Evolutionary conservation across 2,329 filamentous ascomycete species (phyloP), one percentile per base, ranked within the genome.

Genomic region (Penicillium decumbens): DNA sequence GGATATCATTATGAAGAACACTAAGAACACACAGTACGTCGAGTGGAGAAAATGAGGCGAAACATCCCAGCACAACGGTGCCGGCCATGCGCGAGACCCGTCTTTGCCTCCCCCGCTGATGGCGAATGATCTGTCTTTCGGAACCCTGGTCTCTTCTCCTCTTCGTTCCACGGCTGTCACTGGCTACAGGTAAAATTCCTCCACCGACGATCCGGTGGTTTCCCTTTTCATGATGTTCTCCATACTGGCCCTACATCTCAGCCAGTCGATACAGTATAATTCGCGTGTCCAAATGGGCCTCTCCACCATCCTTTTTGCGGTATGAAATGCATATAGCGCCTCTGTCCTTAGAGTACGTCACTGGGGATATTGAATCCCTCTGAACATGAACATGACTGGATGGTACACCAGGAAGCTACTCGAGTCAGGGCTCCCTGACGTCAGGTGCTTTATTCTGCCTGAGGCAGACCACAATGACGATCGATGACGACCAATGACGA

Each of bases 101-200:
- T 30, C 24, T 45, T 43, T 43, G 53, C 50, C 47, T 50, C 47
- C 53, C 53, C 50, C 53, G 53, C 53, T 46, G 39, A 47, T 50
- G 50, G 41, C 51, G 33, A 50, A 50, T 43, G 43, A 50, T 25
- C 38, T n/a, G 20, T 25, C 6, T 29, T 15, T 18, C 43, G 6
- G 15, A 15, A 15, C 20, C 28, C 40, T 28, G 33, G 33, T 25
- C 27, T 42, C 8, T 28, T 10, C 39, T n/a, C 38, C 13, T 6
- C 6, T 18, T 18, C 27, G 37, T 25, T 13, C 24, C 38, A 40
- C 23, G 38, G n/a, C 30, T 43, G 18, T 49, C 42, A 49, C 41
- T 49, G 49, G 35, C 30, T 39, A 30, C 41, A 29, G 25, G 10
- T 35, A 10, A 8, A 20, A 9, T 37, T 20, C 15, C 33, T 20